Evolutionary conservation across 1,284 basidiomycete genomes (phyloP).

Genomic region (Irpex sp.): DNA sequence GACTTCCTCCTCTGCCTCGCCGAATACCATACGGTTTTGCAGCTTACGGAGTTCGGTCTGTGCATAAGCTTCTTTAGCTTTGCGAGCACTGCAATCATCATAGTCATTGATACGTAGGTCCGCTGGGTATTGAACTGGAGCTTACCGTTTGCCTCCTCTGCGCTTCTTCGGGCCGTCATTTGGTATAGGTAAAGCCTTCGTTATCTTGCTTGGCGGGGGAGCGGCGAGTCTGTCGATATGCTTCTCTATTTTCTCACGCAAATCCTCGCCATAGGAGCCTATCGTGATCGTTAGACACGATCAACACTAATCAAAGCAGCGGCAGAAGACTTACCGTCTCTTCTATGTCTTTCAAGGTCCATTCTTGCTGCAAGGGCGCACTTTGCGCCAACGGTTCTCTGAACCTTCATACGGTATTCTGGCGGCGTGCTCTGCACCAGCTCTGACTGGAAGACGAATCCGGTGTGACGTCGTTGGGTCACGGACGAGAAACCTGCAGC

Average conservation of each 20-base stretch:
- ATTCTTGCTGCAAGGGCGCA: conserved; percentile 88
- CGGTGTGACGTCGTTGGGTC: conserved; percentile 88
- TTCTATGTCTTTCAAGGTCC: conserved; percentile 78
- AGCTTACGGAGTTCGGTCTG: conserved; percentile 96
- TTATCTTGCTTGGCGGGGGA: conserved; percentile 91
- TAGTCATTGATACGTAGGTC: not conserved
- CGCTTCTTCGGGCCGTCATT: conserved; percentile 95
- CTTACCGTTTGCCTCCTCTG: conserved; percentile 88
- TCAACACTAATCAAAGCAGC: not conserved
- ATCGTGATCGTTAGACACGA: conserved; percentile 1
- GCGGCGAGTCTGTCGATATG: conserved; percentile 91
- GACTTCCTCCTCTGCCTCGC: conserved; percentile 93
- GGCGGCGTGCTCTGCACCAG: conserved; percentile 82
- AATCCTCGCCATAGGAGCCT: conserved; percentile 78
- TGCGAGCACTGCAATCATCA: conserved; percentile 74
- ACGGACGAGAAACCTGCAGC: conserved; percentile 80
- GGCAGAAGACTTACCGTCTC: conserved; percentile 55
- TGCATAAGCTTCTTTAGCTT: conserved; percentile 95
- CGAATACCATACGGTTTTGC: conserved; percentile 96
- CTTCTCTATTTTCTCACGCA: conserved; percentile 86
- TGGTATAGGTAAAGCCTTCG: conserved; percentile 94
- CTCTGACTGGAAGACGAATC: conserved; percentile 94
- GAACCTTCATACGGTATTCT: conserved; percentile 92
- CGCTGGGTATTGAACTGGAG: conserved; percentile 1
- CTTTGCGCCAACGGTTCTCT: conserved; percentile 93